Evolutionary conservation across 2,329 filamentous ascomycete genomes (phyloP), one percentile per base, ranked within the genome.

Genomic region (Penicillium expansum): DNA sequence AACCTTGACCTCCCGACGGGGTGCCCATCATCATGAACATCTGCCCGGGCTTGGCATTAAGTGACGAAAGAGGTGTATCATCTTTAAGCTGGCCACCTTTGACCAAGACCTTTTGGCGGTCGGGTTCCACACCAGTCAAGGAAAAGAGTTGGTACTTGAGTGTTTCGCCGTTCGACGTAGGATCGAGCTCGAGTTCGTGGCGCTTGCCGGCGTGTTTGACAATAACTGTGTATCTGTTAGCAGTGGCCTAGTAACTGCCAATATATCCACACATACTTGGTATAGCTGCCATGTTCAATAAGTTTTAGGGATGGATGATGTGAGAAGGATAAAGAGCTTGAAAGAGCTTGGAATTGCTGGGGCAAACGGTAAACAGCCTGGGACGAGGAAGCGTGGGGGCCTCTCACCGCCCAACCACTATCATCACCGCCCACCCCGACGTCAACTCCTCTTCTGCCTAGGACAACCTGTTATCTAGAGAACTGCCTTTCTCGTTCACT

Each of bases 81-180:
- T 99, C 90, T 77, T 97, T 99, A 67, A 99, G 86, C 76, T 96
- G 91, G 62, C 91, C 90, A 63, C 92, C 92, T 77, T 96, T 97
- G 75, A 97, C 86, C 55, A 99, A 79, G 67, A 99, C 90, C 79
- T 97, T 97, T 76, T 99, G 95, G 61, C 93, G 89, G 61, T 96
- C 91, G 63, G 94, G 94, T 73, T 97, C 94, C 71, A 99, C 94
- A 59, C 91, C 92, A 45, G 94, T 99, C 55, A 99, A 81, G 61
- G 92, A 97, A 79, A 89, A 99, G 57, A 99, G 85, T 75, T 97
- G 94, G 70, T 90, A 91, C 76, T 97, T 99, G 81, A 99, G 91
- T 56, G 90, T 90, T 76, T 97, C 92, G 76, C 94, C 94, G 60
- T 86, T 91, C 44, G 90, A 88, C 27, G 84, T 82, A 42, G 90